These are phyloP conservation scores for Gloeophyllum trabeum DNA, from an alignment of 768 basidiomycete species.

Conservation along the genomic window DNA sequence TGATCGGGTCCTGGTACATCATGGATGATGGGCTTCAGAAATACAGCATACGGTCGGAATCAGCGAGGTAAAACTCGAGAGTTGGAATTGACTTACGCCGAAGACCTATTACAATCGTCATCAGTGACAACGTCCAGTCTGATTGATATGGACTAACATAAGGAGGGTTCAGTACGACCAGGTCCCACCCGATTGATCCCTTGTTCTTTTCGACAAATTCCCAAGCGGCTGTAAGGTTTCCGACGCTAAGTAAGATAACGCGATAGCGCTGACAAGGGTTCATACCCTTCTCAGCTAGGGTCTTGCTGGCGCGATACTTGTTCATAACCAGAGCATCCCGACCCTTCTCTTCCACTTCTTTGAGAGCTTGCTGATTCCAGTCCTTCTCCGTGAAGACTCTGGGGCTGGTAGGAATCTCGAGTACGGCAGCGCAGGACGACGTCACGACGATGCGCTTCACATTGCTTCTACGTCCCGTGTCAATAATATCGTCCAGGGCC, in stretches of 20 bases:
- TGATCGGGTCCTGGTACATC: constrained; percentile 20
- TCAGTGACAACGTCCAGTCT: not conserved
- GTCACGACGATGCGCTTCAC: constrained; percentile 65
- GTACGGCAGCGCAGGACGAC: constrained; percentile 44
- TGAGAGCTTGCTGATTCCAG: constrained; percentile 23
- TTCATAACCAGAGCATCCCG: constrained; percentile 20
- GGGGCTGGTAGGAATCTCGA: constrained; percentile 14
- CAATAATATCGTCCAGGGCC: constrained; percentile 1
- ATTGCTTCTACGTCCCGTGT: constrained; percentile 16
- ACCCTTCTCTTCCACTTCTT: constrained; percentile 17
- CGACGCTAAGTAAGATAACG: not conserved
- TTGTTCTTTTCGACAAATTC: constrained; percentile 32
- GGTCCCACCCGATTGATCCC: constrained; percentile 32
- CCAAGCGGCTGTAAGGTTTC: constrained; percentile 33
- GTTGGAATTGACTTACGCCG: constrained; percentile 2
- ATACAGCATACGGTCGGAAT: constrained; percentile 4
- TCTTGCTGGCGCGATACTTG: constrained; percentile 50
- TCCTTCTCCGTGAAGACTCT: constrained; percentile 34
- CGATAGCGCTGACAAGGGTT: not conserved
- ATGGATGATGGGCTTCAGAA: constrained; percentile 20
- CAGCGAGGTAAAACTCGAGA: not conserved
- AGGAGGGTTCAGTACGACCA: constrained; percentile 44
- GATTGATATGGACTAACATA: constrained; percentile 19
- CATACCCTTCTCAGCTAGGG: constrained; percentile 42
- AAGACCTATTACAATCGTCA: constrained; percentile 1